phyloP scores from a whole-genome alignment of 1,284 basidiomycete genomes.

The Cutaneotrichosporon sp. region DNA sequence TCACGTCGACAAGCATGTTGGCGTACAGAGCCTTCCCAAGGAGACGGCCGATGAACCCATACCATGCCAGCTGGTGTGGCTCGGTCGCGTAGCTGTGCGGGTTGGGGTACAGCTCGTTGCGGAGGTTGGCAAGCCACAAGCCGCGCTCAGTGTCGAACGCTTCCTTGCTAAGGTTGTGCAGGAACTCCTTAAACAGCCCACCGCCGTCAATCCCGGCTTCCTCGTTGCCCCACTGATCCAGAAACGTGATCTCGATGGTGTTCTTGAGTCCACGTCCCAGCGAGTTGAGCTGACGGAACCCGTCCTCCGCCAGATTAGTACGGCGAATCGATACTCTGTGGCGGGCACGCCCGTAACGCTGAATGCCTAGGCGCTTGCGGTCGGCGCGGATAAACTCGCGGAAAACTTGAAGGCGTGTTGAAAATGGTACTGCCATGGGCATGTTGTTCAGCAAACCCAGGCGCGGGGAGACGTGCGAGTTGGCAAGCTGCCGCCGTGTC shows the following conservation, averaged over 20 bases:
- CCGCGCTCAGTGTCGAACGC: conserved; percentile 93
- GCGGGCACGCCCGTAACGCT: conserved; percentile 18
- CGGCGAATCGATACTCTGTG: conserved; percentile 62
- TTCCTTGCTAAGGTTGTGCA: conserved; percentile 87
- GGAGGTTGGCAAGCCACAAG: conserved; percentile 81
- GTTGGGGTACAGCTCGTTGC: conserved; percentile 92
- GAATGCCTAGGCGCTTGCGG: conserved; percentile 36
- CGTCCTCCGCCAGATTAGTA: conserved; percentile 75
- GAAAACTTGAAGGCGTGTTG: conserved; percentile 83
- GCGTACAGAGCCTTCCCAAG: conserved; percentile 96
- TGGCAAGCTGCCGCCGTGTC: conserved; percentile 61
- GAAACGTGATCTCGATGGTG: conserved; percentile 78
- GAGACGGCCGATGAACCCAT: conserved; percentile 79
- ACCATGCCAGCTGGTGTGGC: conserved; percentile 81
- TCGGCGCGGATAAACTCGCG: conserved; percentile 63
- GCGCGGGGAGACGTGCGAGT: conserved; percentile 63
- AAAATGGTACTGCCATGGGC: conserved; percentile 93
- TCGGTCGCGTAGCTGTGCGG: conserved; percentile 84
- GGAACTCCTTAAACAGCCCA: conserved; percentile 96
- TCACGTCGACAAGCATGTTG: conserved; percentile 91
- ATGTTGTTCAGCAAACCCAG: conserved; percentile 91
- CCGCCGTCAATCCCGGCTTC: conserved; percentile 67
- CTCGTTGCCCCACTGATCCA: conserved; percentile 63
- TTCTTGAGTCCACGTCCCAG: conserved; percentile 70
- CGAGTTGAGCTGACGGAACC: conserved; percentile 62